Base-by-base conservation (phyloP, 306 rosid genomes). In the Cyclanthera cordifolia region DNA sequence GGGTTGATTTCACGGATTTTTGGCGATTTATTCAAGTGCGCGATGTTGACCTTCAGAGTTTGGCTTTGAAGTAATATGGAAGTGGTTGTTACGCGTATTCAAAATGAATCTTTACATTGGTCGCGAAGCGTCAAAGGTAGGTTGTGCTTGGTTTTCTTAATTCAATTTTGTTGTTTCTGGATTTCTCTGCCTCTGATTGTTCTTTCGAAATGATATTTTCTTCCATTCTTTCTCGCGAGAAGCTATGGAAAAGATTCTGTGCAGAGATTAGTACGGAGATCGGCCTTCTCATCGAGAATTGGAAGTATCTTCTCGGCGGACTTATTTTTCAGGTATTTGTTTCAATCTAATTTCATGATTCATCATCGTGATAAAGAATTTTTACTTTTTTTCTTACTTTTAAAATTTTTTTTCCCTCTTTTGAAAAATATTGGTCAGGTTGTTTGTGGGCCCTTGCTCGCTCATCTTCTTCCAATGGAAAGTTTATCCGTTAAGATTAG, bases 51-150 rank as follows among this genome's bases (percentile, higher is more conserved):
- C 81, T 67, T 70, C 59, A 71, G 41, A 27, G 75, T 76, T 79
- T 76, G 79, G 79, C 55, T 73, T 77, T 93, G 91, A 90, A 82
- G 84, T 93, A 83, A 74, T 86, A 93, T 90, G 95, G 97, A 83
- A 81, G 80, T 88, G 77, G 85, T 80, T 79, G 64, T 80, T 73
- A 39, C 75, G 69, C 76, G 75, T 71, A 46, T 61, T 72, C 52
- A 72, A 69, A 54, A 71, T 61, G 28, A 60, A 64, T 53, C 77
- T 86, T 82, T 94, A 90, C 87, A 83, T 94, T 85, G 88, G 95
- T 77, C 99, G 95, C 80, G 97, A 94, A 83, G 80, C 97, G 60
- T 90, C 99, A 25, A 94, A 94, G 99, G 99, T 84, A 90, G 99
- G 97, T 84, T n/a, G n/a, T n/a, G n/a, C n/a, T 84, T 58, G 32